Evolutionary conservation across 1,284 basidiomycete species (phyloP).

Genomic region (Ceratobasidium sp.): DNA sequence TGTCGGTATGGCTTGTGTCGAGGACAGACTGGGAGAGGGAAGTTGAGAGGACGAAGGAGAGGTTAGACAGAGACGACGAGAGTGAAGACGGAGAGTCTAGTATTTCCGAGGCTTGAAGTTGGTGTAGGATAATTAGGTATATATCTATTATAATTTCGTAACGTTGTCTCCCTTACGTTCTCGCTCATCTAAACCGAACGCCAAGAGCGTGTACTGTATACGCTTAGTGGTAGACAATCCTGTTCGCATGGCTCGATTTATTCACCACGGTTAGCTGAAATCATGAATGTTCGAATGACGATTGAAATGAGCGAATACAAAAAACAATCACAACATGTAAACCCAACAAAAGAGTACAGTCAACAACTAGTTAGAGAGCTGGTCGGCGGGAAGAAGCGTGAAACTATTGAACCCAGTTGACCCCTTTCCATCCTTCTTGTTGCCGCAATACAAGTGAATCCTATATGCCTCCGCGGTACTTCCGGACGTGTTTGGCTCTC

Average conservation of each 20-base stretch:
- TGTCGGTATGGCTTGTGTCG: slow-evolving; percentile 41
- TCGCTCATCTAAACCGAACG: too few relatives aligned
- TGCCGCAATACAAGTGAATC: not conserved
- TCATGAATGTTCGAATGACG: not conserved
- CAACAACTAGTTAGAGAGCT: not conserved
- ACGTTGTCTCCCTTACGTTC: too few relatives aligned
- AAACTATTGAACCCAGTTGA: not conserved
- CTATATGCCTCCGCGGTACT: not conserved
- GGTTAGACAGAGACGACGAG: slow-evolving; percentile 29
- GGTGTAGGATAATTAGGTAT: too few relatives aligned
- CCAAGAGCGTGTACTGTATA: too few relatives aligned
- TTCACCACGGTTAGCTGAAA: not conserved
- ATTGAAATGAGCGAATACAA: not conserved
- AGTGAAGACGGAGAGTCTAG: slow-evolving; percentile 5
- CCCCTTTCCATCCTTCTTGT: not conserved
- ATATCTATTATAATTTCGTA: too few relatives aligned
- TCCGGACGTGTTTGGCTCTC: not conserved
- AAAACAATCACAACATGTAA: not conserved
- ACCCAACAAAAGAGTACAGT: not conserved
- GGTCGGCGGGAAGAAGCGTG: not conserved
- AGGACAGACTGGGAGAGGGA: slow-evolving; percentile 49
- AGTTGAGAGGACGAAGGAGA: slow-evolving; percentile 40
- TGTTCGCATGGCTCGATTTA: too few relatives aligned
- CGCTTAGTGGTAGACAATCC: too few relatives aligned
- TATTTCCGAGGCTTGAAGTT: not conserved